Conservation (phyloP, 768 basidiomycete genomes). For the Mycena galericulata region DNA sequence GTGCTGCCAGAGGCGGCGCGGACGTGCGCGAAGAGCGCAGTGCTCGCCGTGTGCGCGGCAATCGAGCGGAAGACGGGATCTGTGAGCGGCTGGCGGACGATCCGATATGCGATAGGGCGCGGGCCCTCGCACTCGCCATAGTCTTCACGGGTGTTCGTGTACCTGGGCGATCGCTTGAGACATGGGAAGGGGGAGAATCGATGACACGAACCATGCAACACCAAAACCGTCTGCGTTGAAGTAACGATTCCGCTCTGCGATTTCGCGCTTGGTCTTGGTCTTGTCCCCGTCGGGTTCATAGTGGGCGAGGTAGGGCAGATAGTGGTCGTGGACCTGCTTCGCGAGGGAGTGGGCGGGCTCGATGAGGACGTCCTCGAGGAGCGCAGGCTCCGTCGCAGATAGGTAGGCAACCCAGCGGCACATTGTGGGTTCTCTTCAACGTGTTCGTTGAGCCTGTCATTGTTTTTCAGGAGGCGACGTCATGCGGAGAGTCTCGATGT, state of each 20-base stretch:
- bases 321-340: conserved; percentile 14
- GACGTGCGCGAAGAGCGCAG: conserved; percentile 7
- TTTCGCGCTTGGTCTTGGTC: neutral
- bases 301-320: conserved; percentile 4
- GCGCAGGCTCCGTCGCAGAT: conserved; percentile 5
- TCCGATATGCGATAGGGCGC: conserved; percentile 3
- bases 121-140: conserved; percentile 12
- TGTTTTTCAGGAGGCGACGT: too few species aligned
- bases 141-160: conserved; percentile 15
- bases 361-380: conserved; percentile 11
- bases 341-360: conserved; percentile 6
- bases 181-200: neutral
- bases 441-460: neutral
- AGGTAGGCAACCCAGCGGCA: conserved; percentile 16
- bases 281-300: conserved; percentile 1
- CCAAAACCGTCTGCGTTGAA: conserved; percentile 16
- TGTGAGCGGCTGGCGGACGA: conserved; percentile 7
- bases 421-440: neutral
- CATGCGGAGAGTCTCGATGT: too few species aligned
- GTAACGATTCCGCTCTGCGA: neutral
- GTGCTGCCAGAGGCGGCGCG: conserved; percentile 13
- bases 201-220: neutral
- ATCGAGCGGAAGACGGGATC: conserved; percentile 4
- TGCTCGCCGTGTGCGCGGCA: conserved; percentile 9
- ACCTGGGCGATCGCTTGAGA: neutral